Percentiles rank a stretch among this genome's conserved stretches.
Conservation (phyloP, 2,329 filamentous ascomycete species). For the Colletotrichum sp. region DNA sequence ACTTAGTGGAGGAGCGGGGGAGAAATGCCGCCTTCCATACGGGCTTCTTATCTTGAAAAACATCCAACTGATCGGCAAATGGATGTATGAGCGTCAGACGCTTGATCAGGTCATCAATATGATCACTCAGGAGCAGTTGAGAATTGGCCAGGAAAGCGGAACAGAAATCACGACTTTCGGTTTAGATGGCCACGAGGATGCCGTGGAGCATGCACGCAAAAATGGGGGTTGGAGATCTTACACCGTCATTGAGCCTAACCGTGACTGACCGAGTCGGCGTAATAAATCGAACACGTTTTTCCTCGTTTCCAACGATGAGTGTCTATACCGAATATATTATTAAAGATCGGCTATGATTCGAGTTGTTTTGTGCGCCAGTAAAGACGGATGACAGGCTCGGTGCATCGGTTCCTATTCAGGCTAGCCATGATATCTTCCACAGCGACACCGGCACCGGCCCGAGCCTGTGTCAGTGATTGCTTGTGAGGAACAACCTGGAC, state of each 20-base stretch:
- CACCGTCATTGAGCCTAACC: conserved; percentile 7
- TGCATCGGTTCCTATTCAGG: not conserved
- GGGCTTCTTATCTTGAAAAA: conserved; percentile 35
- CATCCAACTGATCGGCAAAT: conserved; percentile 41
- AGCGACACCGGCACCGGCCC: not conserved
- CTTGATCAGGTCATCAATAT: conserved; percentile 41
- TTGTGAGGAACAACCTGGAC: not conserved
- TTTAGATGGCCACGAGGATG: conserved; percentile 36
- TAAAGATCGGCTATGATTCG: not conserved
- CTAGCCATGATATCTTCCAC: not conserved
- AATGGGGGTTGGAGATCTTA: conserved; percentile 27
- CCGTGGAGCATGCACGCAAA: conserved; percentile 26
- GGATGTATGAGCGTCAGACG: conserved; percentile 46
- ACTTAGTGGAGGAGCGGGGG: conserved; percentile 30
- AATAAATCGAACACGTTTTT: not conserved
- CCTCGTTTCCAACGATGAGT: not conserved
- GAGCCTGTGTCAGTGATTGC: not conserved
- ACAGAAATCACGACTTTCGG: conserved; percentile 31
- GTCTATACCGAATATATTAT: not conserved
- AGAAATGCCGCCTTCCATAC: conserved; percentile 35
- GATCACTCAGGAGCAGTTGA: conserved; percentile 39
- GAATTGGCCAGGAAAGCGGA: conserved; percentile 36
- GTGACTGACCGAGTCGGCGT: not conserved
- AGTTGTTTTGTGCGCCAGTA: not conserved
- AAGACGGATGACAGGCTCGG: not conserved